These are phyloP conservation scores for Lathyrus aphaca DNA, from an alignment of 306 rosid genomes.

Conservation along the genomic window DNA sequence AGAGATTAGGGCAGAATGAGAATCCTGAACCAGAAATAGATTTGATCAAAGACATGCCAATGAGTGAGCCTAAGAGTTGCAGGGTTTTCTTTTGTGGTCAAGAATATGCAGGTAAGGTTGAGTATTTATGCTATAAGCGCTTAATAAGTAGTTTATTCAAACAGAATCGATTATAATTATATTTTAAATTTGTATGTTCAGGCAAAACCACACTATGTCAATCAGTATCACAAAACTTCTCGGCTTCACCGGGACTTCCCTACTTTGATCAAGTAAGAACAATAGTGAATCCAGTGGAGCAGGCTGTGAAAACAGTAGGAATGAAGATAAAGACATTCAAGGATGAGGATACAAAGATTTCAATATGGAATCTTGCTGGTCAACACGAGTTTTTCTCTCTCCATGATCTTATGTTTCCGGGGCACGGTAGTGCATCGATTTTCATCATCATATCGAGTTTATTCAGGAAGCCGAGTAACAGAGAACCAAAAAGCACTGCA, in stretches of 20 bases:
- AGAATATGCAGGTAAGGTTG: conserved; percentile 74
- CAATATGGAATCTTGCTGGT: conserved; percentile 93
- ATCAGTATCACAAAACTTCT: conserved; percentile 76
- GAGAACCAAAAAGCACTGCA: conserved; percentile 64
- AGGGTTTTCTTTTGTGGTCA: conserved; percentile 93
- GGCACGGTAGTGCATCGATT: conserved; percentile 87
- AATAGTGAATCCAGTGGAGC: conserved; percentile 85
- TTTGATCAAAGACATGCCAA: conserved; percentile 82
- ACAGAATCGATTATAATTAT: background rate
- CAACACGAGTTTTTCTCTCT: conserved; percentile 89
- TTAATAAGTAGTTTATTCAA: background rate
- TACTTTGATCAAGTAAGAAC: conserved; percentile 85
- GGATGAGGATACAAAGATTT: conserved; percentile 79
- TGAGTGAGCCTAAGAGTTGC: conserved; percentile 84
- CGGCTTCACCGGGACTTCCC: conserved; percentile 62
- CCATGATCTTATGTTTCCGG: conserved; percentile 97
- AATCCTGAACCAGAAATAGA: conserved; percentile 82
- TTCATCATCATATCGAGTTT: conserved; percentile 77
- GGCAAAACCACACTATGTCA: conserved; percentile 86
- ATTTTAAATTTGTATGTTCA: conserved; percentile 46
- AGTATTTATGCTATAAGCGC: background rate
- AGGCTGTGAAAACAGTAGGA: conserved; percentile 71
- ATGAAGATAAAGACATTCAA: conserved; percentile 82
- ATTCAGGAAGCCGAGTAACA: conserved; percentile 73
- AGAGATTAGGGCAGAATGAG: conserved; percentile 86